Evolutionary conservation across 176 grass and related monocot genomes (phyloP).

Genomic region (Ampelocalamus luodianensis): DNA sequence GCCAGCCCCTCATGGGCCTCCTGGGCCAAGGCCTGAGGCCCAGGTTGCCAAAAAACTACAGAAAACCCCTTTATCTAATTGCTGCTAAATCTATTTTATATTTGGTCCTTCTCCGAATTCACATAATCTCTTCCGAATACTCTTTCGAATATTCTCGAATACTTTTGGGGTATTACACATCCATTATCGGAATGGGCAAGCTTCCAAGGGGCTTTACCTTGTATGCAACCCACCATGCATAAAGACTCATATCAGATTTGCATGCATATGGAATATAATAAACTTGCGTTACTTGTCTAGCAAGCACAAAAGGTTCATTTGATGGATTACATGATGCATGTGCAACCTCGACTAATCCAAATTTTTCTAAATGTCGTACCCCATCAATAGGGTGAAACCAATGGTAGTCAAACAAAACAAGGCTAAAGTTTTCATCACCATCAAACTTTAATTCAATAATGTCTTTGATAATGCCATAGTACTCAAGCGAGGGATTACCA

Average conservation of each 20-base stretch:
- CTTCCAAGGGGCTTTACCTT: not conserved
- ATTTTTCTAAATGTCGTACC: not conserved
- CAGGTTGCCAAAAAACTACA: too few relatives aligned
- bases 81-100: too few relatives aligned
- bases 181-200: not conserved
- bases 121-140: too few relatives aligned
- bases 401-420: conserved; percentile 7
- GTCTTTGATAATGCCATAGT: not conserved
- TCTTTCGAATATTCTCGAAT: too few relatives aligned
- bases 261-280: conserved; percentile 6
- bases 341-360: conserved; percentile 3
- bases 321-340: too few relatives aligned
- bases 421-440: not conserved
- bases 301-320: too few relatives aligned
- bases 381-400: not conserved
- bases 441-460: not conserved
- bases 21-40: too few relatives aligned
- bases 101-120: too few relatives aligned
- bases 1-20: too few relatives aligned
- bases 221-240: conserved; percentile 5
- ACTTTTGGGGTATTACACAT: too few relatives aligned
- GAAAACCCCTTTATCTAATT: too few relatives aligned
- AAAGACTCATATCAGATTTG: not conserved
- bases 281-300: too few relatives aligned
- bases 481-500: not conserved